phyloP scores from a whole-genome alignment of 2,329 filamentous ascomycete species.

The Sodiomyces alkalinus region DNA sequence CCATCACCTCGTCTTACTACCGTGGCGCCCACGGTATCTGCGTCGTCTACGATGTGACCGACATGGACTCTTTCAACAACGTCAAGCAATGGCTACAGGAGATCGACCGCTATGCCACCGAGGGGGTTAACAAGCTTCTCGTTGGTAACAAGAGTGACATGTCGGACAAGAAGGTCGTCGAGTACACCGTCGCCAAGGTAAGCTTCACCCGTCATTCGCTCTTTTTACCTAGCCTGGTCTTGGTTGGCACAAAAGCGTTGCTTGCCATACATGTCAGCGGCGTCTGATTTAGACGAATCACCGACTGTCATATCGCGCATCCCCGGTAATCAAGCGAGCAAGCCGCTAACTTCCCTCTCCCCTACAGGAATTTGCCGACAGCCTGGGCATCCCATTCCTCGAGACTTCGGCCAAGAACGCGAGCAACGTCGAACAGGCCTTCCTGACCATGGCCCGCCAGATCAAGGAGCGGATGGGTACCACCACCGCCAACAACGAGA shows the following conservation, averaged over 20 bases:
- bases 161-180: conserved; percentile 99
- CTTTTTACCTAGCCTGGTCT: too few species aligned
- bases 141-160: conserved; percentile 99
- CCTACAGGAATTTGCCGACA: conserved; percentile 99
- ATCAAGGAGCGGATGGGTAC: conserved; percentile 99
- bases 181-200: conserved; percentile 99
- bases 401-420: conserved; percentile 99
- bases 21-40: conserved; percentile 97
- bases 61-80: conserved; percentile 99
- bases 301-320: too few species aligned
- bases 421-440: conserved; percentile 98
- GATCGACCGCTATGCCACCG: conserved; percentile 97
- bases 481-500: conserved; percentile 90
- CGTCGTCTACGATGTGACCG: conserved; percentile 99
- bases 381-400: conserved; percentile 95
- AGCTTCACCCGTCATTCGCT: conserved; percentile 12
- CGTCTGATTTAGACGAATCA: neutral
- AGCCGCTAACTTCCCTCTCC: conserved; percentile 4
- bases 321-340: too few species aligned
- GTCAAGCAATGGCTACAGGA: conserved; percentile 99
- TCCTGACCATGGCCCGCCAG: conserved; percentile 98
- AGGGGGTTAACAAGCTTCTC: conserved; percentile 98
- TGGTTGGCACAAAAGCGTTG: too few species aligned
- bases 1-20: conserved; percentile 99
- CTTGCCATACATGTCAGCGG: neutral